Evolutionary conservation across 805 yeast genomes (phyloP).

Genomic region (Monosporozyma unispora): DNA sequence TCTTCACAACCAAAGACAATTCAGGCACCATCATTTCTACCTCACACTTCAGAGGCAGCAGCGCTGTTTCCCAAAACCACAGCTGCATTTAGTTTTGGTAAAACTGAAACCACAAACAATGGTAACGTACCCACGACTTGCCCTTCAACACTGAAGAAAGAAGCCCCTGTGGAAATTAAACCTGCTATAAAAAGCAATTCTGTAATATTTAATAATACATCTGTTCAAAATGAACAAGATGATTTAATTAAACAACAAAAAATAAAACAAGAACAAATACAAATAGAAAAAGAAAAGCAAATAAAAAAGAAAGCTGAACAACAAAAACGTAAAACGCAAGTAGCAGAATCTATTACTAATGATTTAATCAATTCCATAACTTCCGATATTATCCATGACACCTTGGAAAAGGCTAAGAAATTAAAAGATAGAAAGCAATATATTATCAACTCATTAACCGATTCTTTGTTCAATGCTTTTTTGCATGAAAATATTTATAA

Average conservation of each 20-base stretch:
- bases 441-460: conserved; percentile 33
- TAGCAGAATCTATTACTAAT: neutral
- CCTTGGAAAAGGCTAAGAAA: conserved; percentile 4
- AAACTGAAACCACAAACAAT: neutral
- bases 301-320: conserved; percentile 4
- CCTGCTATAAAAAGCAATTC: neutral
- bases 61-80: conserved; percentile 1
- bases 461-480: conserved; percentile 51
- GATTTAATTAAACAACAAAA: conserved; percentile 6
- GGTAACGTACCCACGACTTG: no score
- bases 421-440: conserved; percentile 5
- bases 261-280: conserved; percentile 4
- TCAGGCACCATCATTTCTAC: no score
- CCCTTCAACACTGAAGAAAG: neutral
- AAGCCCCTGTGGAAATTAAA: neutral
- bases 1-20: neutral
- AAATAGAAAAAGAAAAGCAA: conserved; percentile 6
- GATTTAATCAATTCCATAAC: neutral
- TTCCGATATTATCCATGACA: neutral
- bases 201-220: no score
- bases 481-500: conserved; percentile 47
- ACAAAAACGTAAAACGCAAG: conserved; percentile 1
- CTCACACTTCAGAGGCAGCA: no score
- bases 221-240: conserved; percentile 4
- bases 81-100: neutral